Percentiles rank a stretch among this genome's conserved stretches.
Evolutionary conservation across 495 filamentous ascomycete species (phyloP).

Genomic region (Penicillium flavigenum): DNA sequence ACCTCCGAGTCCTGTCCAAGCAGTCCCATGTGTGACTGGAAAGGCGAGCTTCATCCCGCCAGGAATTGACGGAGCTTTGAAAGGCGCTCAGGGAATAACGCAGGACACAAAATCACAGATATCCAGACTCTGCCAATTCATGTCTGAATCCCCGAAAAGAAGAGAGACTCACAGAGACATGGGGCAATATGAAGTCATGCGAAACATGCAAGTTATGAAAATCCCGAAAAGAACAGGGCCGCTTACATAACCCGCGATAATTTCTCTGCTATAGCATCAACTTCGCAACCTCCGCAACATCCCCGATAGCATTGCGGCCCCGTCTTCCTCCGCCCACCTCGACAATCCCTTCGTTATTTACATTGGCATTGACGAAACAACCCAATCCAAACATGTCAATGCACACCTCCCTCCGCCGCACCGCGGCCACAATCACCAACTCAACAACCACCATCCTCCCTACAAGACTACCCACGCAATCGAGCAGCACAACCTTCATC

Average conservation of each 20-base stretch:
- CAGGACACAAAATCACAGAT: slow-evolving; percentile 6
- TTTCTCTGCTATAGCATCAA: slow-evolving; percentile 33
- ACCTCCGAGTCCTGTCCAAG: slow-evolving; percentile 29
- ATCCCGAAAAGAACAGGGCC: slow-evolving; percentile 19
- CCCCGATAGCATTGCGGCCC: slow-evolving; percentile 13
- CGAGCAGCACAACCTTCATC: slow-evolving; percentile 40
- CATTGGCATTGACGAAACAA: background rate
- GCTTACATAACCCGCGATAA: slow-evolving; percentile 35
- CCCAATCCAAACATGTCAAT: slow-evolving; percentile 35
- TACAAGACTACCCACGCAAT: slow-evolving; percentile 26
- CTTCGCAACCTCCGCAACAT: slow-evolving; percentile 18
- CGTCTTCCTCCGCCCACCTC: slow-evolving; percentile 2
- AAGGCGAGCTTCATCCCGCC: slow-evolving; percentile 37
- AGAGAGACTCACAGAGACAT: slow-evolving; percentile 13
- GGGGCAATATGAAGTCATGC: slow-evolving; percentile 11
- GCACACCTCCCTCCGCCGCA: slow-evolving; percentile 46
- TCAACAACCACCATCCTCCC: slow-evolving; percentile 30
- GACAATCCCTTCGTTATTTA: background rate
- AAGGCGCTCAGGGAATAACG: slow-evolving; percentile 16
- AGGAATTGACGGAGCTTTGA: slow-evolving; percentile 10
- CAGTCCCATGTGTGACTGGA: slow-evolving; percentile 23
- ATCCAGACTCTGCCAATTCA: slow-evolving; percentile 4
- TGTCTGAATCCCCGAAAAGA: slow-evolving; percentile 13
- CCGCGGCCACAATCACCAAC: slow-evolving; percentile 35
- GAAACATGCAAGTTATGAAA: slow-evolving; percentile 1